Evolutionary conservation across 805 yeast species (phyloP).

Genomic region (Hanseniaspora mollemarum): DNA sequence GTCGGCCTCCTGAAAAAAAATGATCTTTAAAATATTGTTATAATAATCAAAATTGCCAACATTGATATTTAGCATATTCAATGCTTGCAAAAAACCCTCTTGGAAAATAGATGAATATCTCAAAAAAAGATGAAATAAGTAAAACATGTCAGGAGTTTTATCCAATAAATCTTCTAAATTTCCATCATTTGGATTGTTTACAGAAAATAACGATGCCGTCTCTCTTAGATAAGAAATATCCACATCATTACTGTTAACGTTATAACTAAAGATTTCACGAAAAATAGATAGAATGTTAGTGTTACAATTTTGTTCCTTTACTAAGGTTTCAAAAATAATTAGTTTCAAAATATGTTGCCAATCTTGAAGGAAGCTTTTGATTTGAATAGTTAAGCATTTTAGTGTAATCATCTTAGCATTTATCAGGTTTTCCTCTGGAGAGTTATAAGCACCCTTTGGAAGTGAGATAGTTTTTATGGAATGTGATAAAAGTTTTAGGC

Average conservation of each 20-base stretch:
- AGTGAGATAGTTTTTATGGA: conserved; percentile 7
- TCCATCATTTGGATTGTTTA: neutral
- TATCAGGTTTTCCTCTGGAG: neutral
- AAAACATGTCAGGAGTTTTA: conserved; percentile 5
- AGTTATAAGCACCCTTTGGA: neutral
- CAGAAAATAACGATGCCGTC: neutral
- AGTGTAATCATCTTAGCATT: neutral
- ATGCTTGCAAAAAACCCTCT: neutral
- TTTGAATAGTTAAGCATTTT: conserved; percentile 4
- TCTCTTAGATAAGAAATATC: neutral
- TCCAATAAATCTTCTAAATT: conserved; percentile 8
- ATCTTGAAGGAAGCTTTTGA: neutral
- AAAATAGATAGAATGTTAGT: neutral
- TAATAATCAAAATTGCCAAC: neutral
- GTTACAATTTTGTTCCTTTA: neutral
- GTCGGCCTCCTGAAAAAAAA: neutral
- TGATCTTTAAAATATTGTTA: neutral
- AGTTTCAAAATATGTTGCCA: conserved; percentile 3
- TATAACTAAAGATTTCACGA: neutral
- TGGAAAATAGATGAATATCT: conserved; percentile 1
- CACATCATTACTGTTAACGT: neutral
- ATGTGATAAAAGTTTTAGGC: conserved; percentile 5
- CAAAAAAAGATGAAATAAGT: neutral
- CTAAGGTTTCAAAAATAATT: neutral
- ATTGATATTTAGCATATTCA: neutral